Evolutionary conservation across 148 eudicot species (phyloP).

Genomic region (Persicaria tinctoria): DNA sequence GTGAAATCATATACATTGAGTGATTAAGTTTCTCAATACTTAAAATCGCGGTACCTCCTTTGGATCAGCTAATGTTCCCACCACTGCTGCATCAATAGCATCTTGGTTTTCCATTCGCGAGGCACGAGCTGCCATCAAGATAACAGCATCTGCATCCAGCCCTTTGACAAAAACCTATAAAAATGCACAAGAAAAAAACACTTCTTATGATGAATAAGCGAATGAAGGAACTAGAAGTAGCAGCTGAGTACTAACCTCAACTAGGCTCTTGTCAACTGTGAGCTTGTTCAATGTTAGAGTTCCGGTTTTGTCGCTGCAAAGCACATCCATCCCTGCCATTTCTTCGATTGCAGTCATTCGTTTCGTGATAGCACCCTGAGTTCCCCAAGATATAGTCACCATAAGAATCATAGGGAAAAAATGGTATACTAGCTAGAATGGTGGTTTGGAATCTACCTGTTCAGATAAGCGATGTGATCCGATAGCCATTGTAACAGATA

Average conservation of each 20-base stretch:
- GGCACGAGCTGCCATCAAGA: slow-evolving; percentile 15
- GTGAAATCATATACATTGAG: not conserved
- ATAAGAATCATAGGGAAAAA: not conserved
- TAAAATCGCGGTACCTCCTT: slow-evolving; percentile 3
- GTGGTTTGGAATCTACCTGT: slow-evolving; percentile 23
- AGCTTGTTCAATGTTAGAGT: slow-evolving; percentile 14
- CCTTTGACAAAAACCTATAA: slow-evolving; percentile 12
- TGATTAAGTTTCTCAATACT: not conserved
- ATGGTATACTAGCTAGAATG: not conserved
- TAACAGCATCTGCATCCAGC: slow-evolving; percentile 5
- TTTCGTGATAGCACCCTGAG: slow-evolving; percentile 12
- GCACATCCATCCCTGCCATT: slow-evolving; percentile 19
- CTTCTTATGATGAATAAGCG: not conserved
- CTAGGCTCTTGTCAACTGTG: slow-evolving; percentile 11
- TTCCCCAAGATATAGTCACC: not conserved
- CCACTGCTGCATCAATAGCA: slow-evolving; percentile 15
- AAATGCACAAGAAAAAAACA: not conserved
- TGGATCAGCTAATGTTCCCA: slow-evolving; percentile 8
- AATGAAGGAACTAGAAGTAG: not conserved
- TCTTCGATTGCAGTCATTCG: slow-evolving; percentile 15
- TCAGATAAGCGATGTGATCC: slow-evolving; percentile 45
- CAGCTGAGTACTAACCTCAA: not conserved
- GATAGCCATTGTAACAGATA: slow-evolving; percentile 49
- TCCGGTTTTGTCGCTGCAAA: slow-evolving; percentile 18
- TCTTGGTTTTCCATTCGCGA: slow-evolving; percentile 13